phyloP scores from a whole-genome alignment of 441 rosid genomes.

The Adansonia grandidieri region DNA sequence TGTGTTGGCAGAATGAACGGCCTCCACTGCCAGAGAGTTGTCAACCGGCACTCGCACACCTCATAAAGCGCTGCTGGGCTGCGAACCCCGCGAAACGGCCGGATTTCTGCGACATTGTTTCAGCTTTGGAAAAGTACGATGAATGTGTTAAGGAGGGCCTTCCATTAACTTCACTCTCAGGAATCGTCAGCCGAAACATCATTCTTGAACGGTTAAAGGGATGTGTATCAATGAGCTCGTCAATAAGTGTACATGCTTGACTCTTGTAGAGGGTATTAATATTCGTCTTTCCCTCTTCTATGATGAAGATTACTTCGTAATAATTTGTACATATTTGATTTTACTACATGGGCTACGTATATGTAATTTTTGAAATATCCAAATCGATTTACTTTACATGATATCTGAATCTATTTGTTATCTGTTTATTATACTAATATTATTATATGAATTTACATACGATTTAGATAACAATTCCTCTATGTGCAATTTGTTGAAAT shows the following conservation, averaged over 20 bases:
- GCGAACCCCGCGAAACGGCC: slow-evolving; percentile 87
- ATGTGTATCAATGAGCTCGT: slow-evolving; percentile 74
- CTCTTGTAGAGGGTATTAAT: slow-evolving; percentile 28
- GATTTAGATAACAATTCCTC: too few species aligned
- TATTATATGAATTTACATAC: too few species aligned
- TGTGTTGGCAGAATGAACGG: slow-evolving; percentile 69
- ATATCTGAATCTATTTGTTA: too few species aligned
- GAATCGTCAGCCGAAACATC: slow-evolving; percentile 59
- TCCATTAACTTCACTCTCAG: slow-evolving; percentile 59
- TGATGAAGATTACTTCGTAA: too few species aligned
- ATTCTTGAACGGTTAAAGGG: slow-evolving; percentile 75
- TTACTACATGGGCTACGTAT: too few species aligned
- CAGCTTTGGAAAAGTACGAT: slow-evolving; percentile 78
- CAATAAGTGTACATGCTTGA: slow-evolving; percentile 82
- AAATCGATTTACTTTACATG: too few species aligned
- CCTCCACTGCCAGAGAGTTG: slow-evolving; percentile 92
- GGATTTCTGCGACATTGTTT: slow-evolving; percentile 80
- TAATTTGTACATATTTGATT: too few species aligned
- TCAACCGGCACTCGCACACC: slow-evolving; percentile 84
- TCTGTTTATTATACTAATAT: too few species aligned
- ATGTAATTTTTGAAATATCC: too few species aligned
- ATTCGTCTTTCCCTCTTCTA: too few species aligned
- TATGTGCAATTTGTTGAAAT: too few species aligned
- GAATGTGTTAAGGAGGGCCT: slow-evolving; percentile 88
- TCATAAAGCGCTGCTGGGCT: slow-evolving; percentile 90